These are phyloP conservation scores for Neolecta irregularis DNA, from an alignment of 1,139 yeast species.

Conservation along the genomic window DNA sequence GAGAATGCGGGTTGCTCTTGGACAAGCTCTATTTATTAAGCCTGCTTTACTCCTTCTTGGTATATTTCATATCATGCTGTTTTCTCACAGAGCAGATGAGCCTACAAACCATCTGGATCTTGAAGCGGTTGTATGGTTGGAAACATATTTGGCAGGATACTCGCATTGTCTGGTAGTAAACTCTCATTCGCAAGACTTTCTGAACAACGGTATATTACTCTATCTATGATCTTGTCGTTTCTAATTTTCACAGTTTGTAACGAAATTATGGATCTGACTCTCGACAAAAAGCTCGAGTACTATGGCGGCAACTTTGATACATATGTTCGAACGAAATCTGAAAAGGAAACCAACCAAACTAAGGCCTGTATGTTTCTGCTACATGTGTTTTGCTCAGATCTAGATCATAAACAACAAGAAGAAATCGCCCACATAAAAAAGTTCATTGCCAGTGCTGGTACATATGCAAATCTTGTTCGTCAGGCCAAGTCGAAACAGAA, in stretches of 20 bases:
- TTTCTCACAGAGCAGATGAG: too few species aligned
- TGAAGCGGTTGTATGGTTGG: conserved; percentile 96
- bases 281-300: conserved; percentile 44
- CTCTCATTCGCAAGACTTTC: conserved; percentile 98
- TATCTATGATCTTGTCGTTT: too few species aligned
- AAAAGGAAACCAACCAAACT: conserved; percentile 94
- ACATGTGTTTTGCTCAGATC: too few species aligned
- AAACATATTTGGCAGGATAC: conserved; percentile 87
- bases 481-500: conserved; percentile 99
- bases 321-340: conserved; percentile 83
- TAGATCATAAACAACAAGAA: conserved; percentile 59
- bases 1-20: conserved; percentile 84
- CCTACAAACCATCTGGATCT: conserved; percentile 99
- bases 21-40: conserved; percentile 71
- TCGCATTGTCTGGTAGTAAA: conserved; percentile 88
- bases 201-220: too few species aligned
- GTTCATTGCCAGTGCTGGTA: conserved; percentile 99
- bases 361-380: conserved; percentile 82
- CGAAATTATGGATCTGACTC: conserved; percentile 95
- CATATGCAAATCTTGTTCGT: conserved; percentile 94
- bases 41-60: conserved; percentile 67
- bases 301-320: conserved; percentile 99
- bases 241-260: too few species aligned
- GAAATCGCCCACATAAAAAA: conserved; percentile 96
- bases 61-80: too few species aligned